Percentiles rank a stretch among this genome's conserved stretches.
Conservation (phyloP, 1,284 basidiomycete genomes). For the Leccinum subfulvum region DNA sequence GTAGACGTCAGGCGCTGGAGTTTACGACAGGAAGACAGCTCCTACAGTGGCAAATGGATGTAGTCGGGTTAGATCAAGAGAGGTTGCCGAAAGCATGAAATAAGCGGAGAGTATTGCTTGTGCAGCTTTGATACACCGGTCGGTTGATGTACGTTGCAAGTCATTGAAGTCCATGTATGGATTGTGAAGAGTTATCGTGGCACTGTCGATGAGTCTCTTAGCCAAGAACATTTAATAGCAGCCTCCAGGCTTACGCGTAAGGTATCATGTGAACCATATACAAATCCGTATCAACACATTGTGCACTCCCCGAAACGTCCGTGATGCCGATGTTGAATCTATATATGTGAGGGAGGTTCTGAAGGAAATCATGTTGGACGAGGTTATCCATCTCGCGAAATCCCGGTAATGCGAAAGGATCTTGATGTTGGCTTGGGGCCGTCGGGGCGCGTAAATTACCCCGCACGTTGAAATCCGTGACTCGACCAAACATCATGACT, state of each 20-base stretch:
- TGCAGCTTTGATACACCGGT: constrained; percentile 70
- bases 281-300: constrained; percentile 70
- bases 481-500: constrained; percentile 77
- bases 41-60: constrained; percentile 79
- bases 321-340: constrained; percentile 60
- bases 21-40: constrained; percentile 10
- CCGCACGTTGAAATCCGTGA: constrained; percentile 79
- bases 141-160: constrained; percentile 59
- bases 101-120: constrained; percentile 69
- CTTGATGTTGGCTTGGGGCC: constrained; percentile 61
- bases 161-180: constrained; percentile 74
- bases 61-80: constrained; percentile 70
- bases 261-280: constrained; percentile 82
- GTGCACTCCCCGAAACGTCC: constrained; percentile 50
- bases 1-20: constrained; percentile 19
- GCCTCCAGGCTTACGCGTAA: constrained; percentile 58
- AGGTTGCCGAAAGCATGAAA: constrained; percentile 71
- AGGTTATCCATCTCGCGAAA: constrained; percentile 69
- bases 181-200: constrained; percentile 79
- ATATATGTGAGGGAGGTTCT: constrained; percentile 64
- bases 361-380: constrained; percentile 63
- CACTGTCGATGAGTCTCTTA: constrained; percentile 44
- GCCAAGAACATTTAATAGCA: constrained; percentile 5
- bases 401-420: constrained; percentile 62
- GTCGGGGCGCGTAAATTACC: constrained; percentile 60